Percentiles rank a stretch among this genome's conserved stretches.
phyloP scores from a whole-genome alignment of 495 filamentous ascomycete species.

The Annulohypoxylon moriforme region DNA sequence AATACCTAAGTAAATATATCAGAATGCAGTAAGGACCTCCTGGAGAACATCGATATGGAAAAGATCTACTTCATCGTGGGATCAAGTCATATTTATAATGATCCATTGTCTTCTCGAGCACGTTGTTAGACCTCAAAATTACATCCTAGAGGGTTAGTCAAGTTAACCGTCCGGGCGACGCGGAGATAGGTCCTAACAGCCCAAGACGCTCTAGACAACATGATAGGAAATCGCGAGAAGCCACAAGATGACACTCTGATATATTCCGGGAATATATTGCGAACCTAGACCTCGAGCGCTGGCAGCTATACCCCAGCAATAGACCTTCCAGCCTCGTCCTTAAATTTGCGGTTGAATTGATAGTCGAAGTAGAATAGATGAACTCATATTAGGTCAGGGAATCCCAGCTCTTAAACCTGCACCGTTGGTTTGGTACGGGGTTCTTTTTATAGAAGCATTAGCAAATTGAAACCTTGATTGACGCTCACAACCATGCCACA shows the following conservation, averaged over 20 bases:
- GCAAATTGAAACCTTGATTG: slow-evolving; percentile 29
- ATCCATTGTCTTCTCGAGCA: slow-evolving; percentile 21
- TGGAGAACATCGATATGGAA: slow-evolving; percentile 42
- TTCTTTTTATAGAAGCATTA: slow-evolving; percentile 60
- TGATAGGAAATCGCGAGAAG: slow-evolving; percentile 24
- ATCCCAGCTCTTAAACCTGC: slow-evolving; percentile 46
- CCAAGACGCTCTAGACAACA: slow-evolving; percentile 38
- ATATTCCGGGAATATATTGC: slow-evolving; percentile 38
- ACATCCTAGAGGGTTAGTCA: no score
- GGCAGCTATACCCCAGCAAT: slow-evolving; percentile 33
- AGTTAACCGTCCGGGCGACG: neutral
- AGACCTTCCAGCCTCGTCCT: slow-evolving; percentile 46
- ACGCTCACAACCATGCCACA: slow-evolving; percentile 26
- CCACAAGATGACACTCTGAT: slow-evolving; percentile 31
- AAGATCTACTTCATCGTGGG: slow-evolving; percentile 47
- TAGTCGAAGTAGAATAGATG: slow-evolving; percentile 55
- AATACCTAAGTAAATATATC: slow-evolving; percentile 15
- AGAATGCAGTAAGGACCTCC: slow-evolving; percentile 23
- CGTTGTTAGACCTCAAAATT: neutral
- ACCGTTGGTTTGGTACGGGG: slow-evolving; percentile 39
- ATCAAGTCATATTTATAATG: slow-evolving; percentile 50
- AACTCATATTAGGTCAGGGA: slow-evolving; percentile 58
- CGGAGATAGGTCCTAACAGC: slow-evolving; percentile 18
- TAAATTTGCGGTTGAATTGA: slow-evolving; percentile 64
- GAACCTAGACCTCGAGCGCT: slow-evolving; percentile 40